Percentiles rank a stretch among this genome's conserved stretches.
phyloP scores from a whole-genome alignment of 2,329 filamentous ascomycete genomes.

The Delphinella strobiligena region DNA sequence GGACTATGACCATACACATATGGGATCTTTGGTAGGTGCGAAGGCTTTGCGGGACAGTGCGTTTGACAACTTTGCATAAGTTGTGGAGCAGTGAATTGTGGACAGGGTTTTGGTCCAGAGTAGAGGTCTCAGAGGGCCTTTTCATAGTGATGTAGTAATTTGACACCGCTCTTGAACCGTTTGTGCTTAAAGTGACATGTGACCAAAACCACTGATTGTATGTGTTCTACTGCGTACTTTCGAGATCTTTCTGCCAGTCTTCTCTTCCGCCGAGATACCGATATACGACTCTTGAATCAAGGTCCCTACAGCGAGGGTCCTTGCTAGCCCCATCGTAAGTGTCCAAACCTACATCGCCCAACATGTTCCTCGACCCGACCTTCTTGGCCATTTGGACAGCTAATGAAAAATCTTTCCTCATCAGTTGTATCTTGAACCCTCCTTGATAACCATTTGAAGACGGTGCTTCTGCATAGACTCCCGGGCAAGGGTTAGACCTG shows the following conservation, averaged over 20 bases:
- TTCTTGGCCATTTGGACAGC: conserved; percentile 43
- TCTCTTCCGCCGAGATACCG: conserved; percentile 43
- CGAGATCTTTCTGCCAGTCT: conserved; percentile 31
- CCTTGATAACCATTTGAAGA: conserved; percentile 38
- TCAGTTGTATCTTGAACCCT: conserved; percentile 48
- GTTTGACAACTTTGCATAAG: too few species aligned
- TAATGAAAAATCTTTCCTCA: conserved; percentile 47
- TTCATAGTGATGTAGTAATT: too few species aligned
- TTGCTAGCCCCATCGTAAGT: conserved; percentile 41
- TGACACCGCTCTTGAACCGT: too few species aligned
- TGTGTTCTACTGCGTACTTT: too few species aligned
- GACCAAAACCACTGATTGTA: too few species aligned
- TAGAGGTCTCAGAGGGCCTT: too few species aligned
- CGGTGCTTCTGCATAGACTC: conserved; percentile 36
- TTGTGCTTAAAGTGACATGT: too few species aligned
- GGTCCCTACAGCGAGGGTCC: conserved; percentile 39
- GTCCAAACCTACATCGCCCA: conserved; percentile 38
- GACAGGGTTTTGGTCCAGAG: too few species aligned
- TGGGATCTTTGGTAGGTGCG: not conserved
- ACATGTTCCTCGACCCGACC: conserved; percentile 37
- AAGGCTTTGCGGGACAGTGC: not conserved
- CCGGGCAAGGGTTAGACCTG: conserved; percentile 39
- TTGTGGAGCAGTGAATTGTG: too few species aligned
- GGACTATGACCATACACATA: conserved; percentile 2
- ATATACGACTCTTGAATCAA: conserved; percentile 48